A percentile compares a stretch with the other conserved stretches of the same genome.
phyloP scores from a whole-genome alignment of 148 eudicot genomes.

The Rhododendron ovatum region DNA sequence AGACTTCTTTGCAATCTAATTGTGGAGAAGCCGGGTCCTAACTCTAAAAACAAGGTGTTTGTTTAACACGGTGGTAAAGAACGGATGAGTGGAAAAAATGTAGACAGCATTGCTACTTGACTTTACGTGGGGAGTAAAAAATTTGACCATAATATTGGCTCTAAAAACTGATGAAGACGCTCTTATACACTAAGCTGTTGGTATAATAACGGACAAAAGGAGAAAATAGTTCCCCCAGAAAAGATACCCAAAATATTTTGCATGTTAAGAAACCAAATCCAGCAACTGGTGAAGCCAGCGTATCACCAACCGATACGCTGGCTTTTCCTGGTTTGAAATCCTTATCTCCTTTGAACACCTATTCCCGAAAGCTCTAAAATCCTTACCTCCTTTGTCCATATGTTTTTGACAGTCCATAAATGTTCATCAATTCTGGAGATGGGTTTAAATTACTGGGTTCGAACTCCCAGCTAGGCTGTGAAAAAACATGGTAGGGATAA shows the following conservation, averaged over 20 bases:
- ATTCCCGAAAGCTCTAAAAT: neutral
- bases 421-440: neutral
- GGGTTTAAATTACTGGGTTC: conserved; percentile 8
- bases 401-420: neutral
- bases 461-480: neutral
- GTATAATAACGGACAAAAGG: neutral
- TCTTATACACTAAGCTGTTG: neutral
- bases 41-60: neutral
- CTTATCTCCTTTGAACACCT: neutral
- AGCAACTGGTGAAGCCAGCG: neutral
- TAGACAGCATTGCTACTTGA: neutral
- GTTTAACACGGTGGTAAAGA: neutral
- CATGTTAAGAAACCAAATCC: neutral
- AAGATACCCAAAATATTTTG: neutral
- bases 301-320: neutral
- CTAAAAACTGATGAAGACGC: neutral
- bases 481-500: neutral
- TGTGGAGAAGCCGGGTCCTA: neutral
- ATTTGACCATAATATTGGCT: neutral
- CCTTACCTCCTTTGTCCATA: neutral
- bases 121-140: neutral
- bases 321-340: neutral
- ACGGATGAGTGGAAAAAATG: neutral
- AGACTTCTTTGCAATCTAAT: too few relatives aligned
- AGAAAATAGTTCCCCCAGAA: neutral